Base-by-base conservation (phyloP, 164 flowering plant species). In the Vitis cinerea region DNA sequence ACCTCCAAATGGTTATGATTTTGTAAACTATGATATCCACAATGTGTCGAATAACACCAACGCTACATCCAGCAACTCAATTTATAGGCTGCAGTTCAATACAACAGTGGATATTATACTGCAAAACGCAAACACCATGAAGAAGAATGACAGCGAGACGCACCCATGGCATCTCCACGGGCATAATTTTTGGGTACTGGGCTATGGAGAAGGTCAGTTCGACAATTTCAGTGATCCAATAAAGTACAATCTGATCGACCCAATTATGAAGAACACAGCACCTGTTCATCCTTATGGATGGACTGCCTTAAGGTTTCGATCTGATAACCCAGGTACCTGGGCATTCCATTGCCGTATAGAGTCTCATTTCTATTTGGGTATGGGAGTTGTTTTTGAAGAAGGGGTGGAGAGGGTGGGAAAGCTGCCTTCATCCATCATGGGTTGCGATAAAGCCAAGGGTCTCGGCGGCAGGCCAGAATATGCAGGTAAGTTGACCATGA, bases 91-190 rank as follows among this genome's bases (percentile, higher is more conserved):
- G 14, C 1, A 79, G 49, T 87, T 89, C 78, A 86, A 87, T 68
- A 53, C 87, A 0, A 86, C 87, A 1, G 85, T 92, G 17, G 97
- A 92, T 55, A 60, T 92, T 6, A 72, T 92, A 4, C 73, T 92
- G 19, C 97, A 90, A 64, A 92, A 90, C 68, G 93, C 93, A 0
- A 87, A 89, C 66, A 68, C 84, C 0, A 74, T 86, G 89, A 58
- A 1, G 0, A 0, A 1, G 0, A 83, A 83, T 53, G 76, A 66
- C 17, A 90, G 93, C 57, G 98, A 90, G 77, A 88, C 90, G 1
- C 98, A 92, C 61, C 98, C 98, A 1, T 92, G 98, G 98, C 98
- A 92, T 70, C 76, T 90, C 1, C 96, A 90, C 57, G 97, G 97
- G n/a, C 97, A 93, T 64, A 92, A 93, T 64, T 93, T 90, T 63